A percentile compares a stretch with the other conserved stretches of the same genome.
phyloP scores from a whole-genome alignment of 2,329 filamentous ascomycete species.

The Penicillium griseofulvum region DNA sequence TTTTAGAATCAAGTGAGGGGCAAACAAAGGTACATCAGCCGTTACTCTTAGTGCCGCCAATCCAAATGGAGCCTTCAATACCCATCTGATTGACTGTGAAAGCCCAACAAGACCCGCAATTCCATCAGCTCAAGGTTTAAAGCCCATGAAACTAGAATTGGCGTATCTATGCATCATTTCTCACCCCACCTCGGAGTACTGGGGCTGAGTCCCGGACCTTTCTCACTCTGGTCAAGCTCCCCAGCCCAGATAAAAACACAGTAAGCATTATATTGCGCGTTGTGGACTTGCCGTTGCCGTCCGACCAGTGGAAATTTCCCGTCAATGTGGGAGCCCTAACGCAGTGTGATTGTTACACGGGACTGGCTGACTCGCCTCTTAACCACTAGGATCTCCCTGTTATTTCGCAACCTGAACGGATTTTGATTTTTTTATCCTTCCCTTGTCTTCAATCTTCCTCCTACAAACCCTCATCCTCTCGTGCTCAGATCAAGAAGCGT shows the following conservation, averaged over 20 bases:
- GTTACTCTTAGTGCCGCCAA: conserved; percentile 15
- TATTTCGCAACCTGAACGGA: conserved; percentile 5
- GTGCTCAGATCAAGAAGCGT: background rate
- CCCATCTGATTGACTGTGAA: conserved; percentile 20
- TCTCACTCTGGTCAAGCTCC: conserved; percentile 1
- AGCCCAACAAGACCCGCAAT: conserved; percentile 12
- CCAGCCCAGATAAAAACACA: conserved; percentile 1
- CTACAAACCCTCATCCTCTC: background rate
- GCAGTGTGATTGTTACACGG: conserved; percentile 28
- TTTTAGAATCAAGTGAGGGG: conserved; percentile 11
- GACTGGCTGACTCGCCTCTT: conserved; percentile 25
- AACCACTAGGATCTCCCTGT: conserved; percentile 25
- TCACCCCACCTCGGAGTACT: conserved; percentile 12
- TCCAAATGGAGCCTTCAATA: conserved; percentile 17
- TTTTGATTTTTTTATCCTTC: conserved; percentile 8
- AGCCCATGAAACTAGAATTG: conserved; percentile 10
- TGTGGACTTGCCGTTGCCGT: conserved; percentile 11
- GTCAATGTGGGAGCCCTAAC: conserved; percentile 21
- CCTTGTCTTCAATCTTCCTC: background rate
- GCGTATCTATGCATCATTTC: conserved; percentile 10
- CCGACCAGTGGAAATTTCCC: conserved; percentile 7
- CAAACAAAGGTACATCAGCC: conserved; percentile 13
- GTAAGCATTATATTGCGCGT: conserved; percentile 17
- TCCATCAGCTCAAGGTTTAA: conserved; percentile 20
- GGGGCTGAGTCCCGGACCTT: conserved; percentile 1